Conservation (phyloP, 192 early-diverging fungal genomes). For the Lunasporangiospora selenospora region DNA sequence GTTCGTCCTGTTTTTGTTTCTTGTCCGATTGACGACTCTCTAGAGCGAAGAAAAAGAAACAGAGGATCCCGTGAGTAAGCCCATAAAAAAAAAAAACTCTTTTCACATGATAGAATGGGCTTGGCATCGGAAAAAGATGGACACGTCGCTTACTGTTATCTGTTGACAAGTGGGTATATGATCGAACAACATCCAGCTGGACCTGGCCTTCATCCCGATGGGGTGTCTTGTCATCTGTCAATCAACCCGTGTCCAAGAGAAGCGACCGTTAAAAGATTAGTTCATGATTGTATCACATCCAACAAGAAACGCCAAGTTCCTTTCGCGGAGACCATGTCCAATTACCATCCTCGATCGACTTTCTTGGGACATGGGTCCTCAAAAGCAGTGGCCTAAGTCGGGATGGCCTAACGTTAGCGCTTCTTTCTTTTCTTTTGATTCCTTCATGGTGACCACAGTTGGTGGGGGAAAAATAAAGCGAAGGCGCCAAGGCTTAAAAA, state of each 20-base stretch:
- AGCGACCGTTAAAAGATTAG: neutral
- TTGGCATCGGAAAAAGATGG: no score
- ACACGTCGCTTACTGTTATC: conserved; percentile 23
- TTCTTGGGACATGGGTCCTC: conserved; percentile 26
- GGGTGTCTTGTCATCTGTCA: neutral
- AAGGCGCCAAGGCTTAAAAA: neutral
- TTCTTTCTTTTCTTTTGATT: no score
- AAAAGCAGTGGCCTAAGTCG: conserved; percentile 58
- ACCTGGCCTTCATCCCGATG: conserved; percentile 63
- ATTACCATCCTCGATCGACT: neutral
- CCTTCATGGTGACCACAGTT: neutral
- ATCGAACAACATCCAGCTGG: conserved; percentile 52
- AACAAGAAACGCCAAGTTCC: neutral
- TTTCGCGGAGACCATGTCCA: neutral
- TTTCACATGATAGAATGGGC: no score
- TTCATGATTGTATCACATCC: neutral
- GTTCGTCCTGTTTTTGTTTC: conserved; percentile 52
- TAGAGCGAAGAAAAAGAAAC: neutral
- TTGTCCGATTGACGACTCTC: conserved; percentile 29
- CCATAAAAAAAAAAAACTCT: no score
- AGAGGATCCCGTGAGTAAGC: neutral
- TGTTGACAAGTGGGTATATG: conserved; percentile 50
- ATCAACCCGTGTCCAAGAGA: neutral
- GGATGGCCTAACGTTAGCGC: no score
- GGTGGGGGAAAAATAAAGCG: neutral